Percentiles rank a stretch among this genome's conserved stretches.
phyloP scores from a whole-genome alignment of 768 basidiomycete species.

The Russula foetens region DNA sequence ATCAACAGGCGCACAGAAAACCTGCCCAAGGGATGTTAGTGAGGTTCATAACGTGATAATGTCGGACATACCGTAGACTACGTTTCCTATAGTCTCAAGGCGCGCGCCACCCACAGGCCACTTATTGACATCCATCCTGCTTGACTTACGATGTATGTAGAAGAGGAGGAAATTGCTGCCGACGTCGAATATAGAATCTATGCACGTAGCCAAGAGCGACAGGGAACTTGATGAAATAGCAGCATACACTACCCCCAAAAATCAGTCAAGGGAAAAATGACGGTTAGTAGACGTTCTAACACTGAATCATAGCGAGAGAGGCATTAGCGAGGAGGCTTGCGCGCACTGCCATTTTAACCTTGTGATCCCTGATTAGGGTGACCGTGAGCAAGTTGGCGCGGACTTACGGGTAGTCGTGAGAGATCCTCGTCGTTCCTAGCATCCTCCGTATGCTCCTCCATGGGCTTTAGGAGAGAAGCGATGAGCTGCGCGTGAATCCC shows the following conservation, averaged over 20 bases:
- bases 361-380: background rate
- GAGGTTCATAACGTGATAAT: background rate
- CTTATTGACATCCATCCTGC: constrained; percentile 63
- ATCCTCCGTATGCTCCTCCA: constrained; percentile 83
- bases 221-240: constrained; percentile 79
- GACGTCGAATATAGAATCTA: constrained; percentile 82
- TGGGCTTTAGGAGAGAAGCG: constrained; percentile 75
- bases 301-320: constrained; percentile 59
- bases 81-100: constrained; percentile 84
- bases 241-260: constrained; percentile 63
- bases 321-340: constrained; percentile 77
- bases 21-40: constrained; percentile 29
- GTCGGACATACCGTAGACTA: constrained; percentile 56
- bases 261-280: background rate
- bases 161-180: constrained; percentile 79
- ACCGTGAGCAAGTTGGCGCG: background rate
- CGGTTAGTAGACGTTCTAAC: constrained; percentile 32
- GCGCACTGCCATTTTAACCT: constrained; percentile 87
- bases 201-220: constrained; percentile 81
- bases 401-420: constrained; percentile 55
- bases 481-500: constrained; percentile 55
- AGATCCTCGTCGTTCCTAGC: constrained; percentile 63
- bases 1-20: constrained; percentile 32
- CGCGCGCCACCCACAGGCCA: constrained; percentile 93
- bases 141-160: constrained; percentile 69